Evolutionary conservation across 441 rosid genomes (phyloP).

Genomic region (Brassica hybrid): DNA sequence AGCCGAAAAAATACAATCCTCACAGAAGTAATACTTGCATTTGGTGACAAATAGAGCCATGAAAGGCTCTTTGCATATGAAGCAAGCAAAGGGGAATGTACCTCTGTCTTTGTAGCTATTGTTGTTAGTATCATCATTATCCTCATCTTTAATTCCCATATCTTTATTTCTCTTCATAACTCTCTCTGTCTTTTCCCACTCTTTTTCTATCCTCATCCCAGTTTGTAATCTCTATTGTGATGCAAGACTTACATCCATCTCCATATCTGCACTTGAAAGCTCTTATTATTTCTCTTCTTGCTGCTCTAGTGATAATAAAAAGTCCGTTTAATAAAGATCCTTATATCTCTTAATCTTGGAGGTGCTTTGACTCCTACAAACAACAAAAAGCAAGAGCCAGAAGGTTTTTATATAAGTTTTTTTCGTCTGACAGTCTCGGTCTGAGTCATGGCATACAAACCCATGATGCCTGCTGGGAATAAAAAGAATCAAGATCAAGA

Average conservation of each 20-base stretch:
- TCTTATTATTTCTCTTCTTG: background rate
- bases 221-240: background rate
- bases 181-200: background rate
- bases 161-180: background rate
- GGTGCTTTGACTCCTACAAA: background rate
- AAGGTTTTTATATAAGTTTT: background rate
- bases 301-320: background rate
- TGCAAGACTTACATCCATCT: background rate
- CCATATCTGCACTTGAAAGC: background rate
- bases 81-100: background rate
- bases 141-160: background rate
- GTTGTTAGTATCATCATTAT: background rate
- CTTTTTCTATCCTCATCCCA: background rate
- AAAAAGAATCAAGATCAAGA: background rate
- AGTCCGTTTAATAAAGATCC: background rate
- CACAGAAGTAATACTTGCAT: too few relatives aligned
- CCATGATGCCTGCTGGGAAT: background rate
- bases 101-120: background rate
- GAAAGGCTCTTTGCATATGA: background rate
- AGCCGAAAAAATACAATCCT: too few relatives aligned
- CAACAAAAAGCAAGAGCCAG: background rate
- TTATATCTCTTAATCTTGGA: background rate
- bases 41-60: background rate
- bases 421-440: background rate
- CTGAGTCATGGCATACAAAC: background rate